phyloP scores from a whole-genome alignment of 2,329 filamentous ascomycete genomes.

The Aspergillus quadrilineatus region DNA sequence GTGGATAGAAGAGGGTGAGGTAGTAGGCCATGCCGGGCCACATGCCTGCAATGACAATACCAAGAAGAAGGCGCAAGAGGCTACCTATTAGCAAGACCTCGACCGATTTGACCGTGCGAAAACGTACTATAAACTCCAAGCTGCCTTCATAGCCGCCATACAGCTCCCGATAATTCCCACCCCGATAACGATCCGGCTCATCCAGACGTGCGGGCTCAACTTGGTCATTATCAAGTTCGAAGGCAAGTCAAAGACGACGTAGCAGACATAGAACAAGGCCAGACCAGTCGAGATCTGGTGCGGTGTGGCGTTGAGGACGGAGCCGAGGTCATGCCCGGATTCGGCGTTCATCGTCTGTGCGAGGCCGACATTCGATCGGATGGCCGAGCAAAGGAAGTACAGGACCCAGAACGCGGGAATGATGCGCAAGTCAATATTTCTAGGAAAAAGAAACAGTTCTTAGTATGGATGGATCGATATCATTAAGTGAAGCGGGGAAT shows the following conservation, averaged over 20 bases:
- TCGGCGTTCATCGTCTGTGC: slow-evolving; percentile 88
- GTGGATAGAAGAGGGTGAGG: slow-evolving; percentile 86
- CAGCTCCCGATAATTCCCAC: slow-evolving; percentile 82
- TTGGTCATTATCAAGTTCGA: slow-evolving; percentile 87
- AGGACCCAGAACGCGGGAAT: slow-evolving; percentile 80
- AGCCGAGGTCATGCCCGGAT: slow-evolving; percentile 70
- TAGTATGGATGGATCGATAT: not conserved
- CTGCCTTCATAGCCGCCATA: slow-evolving; percentile 75
- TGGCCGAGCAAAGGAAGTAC: slow-evolving; percentile 89
- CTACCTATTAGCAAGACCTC: no score
- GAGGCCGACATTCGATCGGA: slow-evolving; percentile 86
- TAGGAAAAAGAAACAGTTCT: slow-evolving; percentile 20
- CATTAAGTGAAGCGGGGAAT: no score
- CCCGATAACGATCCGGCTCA: slow-evolving; percentile 85
- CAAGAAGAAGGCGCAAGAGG: slow-evolving; percentile 79
- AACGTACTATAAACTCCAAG: slow-evolving; percentile 71
- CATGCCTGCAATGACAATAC: slow-evolving; percentile 86
- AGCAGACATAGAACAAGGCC: slow-evolving; percentile 87
- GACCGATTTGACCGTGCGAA: no score
- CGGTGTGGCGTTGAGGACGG: slow-evolving; percentile 65
- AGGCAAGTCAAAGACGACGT: slow-evolving; percentile 84
- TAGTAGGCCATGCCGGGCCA: slow-evolving; percentile 97
- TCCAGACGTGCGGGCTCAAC: slow-evolving; percentile 83
- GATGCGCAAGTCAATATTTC: slow-evolving; percentile 59
- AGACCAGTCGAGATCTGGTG: slow-evolving; percentile 81